These are phyloP conservation scores for Atkinsonella hypoxylon DNA, from an alignment of 2,329 filamentous ascomycete genomes.

Conservation along the genomic window DNA sequence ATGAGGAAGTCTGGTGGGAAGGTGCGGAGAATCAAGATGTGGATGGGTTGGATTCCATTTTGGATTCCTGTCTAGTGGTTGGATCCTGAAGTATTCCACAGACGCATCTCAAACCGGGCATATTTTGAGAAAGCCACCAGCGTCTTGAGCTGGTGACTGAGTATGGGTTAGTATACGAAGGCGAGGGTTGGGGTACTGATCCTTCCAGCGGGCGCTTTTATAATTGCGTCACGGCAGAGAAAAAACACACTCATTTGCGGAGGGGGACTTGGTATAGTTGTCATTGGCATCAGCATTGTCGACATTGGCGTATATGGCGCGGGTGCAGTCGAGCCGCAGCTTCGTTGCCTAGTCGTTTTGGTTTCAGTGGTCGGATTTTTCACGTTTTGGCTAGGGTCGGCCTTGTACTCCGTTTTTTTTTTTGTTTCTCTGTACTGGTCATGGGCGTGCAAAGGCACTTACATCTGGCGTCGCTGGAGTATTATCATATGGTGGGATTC, in stretches of 20 bases:
- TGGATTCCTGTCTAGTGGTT: conserved; percentile 44
- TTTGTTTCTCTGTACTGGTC: neutral
- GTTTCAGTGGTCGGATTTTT: neutral
- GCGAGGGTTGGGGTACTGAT: neutral
- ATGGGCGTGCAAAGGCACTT: neutral
- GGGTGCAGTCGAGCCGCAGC: neutral
- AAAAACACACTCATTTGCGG: neutral
- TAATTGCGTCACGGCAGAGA: neutral
- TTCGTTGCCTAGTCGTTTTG: neutral
- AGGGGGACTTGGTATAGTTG: neutral
- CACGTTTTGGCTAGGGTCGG: neutral
- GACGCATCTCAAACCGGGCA: neutral
- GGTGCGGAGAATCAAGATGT: conserved; percentile 42
- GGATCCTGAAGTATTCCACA: conserved; percentile 18
- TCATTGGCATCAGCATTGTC: conserved; percentile 4
- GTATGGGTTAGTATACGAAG: neutral
- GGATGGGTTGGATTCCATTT: conserved; percentile 39
- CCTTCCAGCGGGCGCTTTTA: neutral
- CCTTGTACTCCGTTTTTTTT: neutral
- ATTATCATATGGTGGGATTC: neutral
- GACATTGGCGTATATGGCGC: conserved; percentile 2
- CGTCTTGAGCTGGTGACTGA: neutral
- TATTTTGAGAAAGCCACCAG: neutral
- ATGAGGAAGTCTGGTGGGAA: conserved; percentile 49
- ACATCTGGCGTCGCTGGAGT: conserved; percentile 4